phyloP scores from a whole-genome alignment of 805 yeast species.

The Kurtzmaniella fragi region DNA sequence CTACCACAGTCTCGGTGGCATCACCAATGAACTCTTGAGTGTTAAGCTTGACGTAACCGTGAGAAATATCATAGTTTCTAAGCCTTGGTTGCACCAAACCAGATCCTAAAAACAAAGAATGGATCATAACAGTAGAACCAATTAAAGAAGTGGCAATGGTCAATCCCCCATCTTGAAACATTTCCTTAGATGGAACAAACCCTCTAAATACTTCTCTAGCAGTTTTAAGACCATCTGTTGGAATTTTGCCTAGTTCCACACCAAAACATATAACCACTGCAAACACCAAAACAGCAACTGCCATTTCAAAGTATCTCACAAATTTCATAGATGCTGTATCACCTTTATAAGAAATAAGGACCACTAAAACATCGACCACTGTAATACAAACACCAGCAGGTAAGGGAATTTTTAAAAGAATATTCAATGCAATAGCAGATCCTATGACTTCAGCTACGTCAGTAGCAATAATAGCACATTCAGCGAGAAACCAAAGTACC shows the following conservation, averaged over 20 bases:
- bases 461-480: constrained; percentile 46
- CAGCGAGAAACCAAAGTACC: constrained; percentile 39
- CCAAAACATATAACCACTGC: constrained; percentile 43
- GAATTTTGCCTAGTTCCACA: constrained; percentile 36
- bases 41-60: constrained; percentile 27
- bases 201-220: constrained; percentile 38
- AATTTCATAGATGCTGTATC: constrained; percentile 35
- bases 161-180: constrained; percentile 39
- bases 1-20: constrained; percentile 5
- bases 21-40: constrained; percentile 7
- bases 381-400: constrained; percentile 48
- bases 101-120: constrained; percentile 44
- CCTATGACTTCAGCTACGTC: constrained; percentile 53
- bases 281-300: constrained; percentile 38
- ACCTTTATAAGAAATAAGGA: constrained; percentile 42
- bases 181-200: constrained; percentile 36
- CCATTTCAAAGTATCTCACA: constrained; percentile 34
- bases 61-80: constrained; percentile 38
- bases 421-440: constrained; percentile 46
- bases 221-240: constrained; percentile 15
- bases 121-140: constrained; percentile 52
- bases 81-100: constrained; percentile 46
- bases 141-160: constrained; percentile 44
- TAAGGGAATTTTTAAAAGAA: constrained; percentile 38
- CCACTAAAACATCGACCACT: constrained; percentile 41